Conservation (phyloP, 371 early-diverging fungal species). For the Circinella umbellata region DNA sequence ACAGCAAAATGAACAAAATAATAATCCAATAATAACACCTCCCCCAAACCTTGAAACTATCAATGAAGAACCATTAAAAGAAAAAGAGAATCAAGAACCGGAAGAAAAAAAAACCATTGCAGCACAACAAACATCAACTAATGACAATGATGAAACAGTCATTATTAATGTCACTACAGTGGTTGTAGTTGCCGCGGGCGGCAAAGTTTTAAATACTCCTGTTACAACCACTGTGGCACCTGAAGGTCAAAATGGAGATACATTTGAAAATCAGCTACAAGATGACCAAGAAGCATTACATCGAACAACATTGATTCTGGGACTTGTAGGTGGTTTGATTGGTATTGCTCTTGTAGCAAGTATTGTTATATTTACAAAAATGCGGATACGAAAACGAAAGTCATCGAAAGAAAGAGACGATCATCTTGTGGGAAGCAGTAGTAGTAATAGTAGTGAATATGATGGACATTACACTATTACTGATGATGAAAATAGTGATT, state of each 20-base stretch:
- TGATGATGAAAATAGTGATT: neutral
- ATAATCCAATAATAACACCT: too few relatives aligned
- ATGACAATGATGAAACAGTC: neutral
- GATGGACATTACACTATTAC: neutral
- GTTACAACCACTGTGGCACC: neutral
- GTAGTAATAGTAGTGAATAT: neutral
- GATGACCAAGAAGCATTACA: constrained; percentile 28
- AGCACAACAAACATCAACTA: neutral
- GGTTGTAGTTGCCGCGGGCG: constrained; percentile 1
- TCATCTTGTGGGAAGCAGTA: neutral
- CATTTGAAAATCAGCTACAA: constrained; percentile 24
- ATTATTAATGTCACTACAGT: neutral
- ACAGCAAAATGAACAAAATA: neutral
- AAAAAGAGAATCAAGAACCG: too few relatives aligned
- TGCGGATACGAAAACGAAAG: constrained; percentile 18
- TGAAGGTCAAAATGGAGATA: neutral
- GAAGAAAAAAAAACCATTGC: neutral
- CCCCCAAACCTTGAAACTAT: too few relatives aligned
- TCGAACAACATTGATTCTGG: constrained; percentile 23
- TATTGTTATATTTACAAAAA: constrained; percentile 26
- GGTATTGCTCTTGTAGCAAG: constrained; percentile 24
- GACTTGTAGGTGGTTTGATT: constrained; percentile 23
- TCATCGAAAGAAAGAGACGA: neutral
- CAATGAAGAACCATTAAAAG: too few relatives aligned
- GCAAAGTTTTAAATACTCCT: neutral